Conservation (phyloP, 495 filamentous ascomycete genomes). For the Sordaria brevicollis region DNA sequence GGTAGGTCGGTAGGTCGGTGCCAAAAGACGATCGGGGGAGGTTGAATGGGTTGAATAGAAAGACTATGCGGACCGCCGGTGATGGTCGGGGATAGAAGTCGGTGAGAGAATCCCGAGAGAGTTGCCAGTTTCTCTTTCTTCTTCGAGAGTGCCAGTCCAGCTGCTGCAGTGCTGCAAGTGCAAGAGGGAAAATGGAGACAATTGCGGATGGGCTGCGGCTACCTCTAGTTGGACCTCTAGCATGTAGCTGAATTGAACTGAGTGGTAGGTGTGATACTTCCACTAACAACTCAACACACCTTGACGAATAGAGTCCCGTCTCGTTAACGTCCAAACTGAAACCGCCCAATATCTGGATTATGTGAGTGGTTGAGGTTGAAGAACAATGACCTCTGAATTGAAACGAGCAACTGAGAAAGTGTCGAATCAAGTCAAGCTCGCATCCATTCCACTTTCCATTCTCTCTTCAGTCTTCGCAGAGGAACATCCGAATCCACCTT, state of each 20-base stretch:
- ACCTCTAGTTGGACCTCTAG: background rate
- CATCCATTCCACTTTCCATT: background rate
- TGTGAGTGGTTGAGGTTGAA: background rate
- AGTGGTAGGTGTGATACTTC: too few relatives aligned
- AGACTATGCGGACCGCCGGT: background rate
- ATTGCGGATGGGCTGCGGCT: background rate
- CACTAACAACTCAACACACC: background rate
- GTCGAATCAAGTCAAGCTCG: background rate
- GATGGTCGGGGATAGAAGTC: background rate
- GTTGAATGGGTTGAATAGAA: background rate
- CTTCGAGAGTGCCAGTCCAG: background rate
- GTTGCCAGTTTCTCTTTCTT: background rate
- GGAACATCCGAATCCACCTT: background rate
- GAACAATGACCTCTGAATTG: background rate
- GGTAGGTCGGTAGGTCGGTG: background rate
- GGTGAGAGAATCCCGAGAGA: background rate
- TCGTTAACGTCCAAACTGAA: background rate
- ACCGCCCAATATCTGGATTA: background rate
- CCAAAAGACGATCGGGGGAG: background rate
- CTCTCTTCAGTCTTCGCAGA: too few relatives aligned
- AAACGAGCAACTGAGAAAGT: background rate
- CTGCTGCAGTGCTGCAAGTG: background rate
- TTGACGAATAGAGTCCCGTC: background rate
- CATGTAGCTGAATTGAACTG: background rate
- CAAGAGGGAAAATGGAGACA: background rate